phyloP scores from a whole-genome alignment of 129 eudicot species.

The Tanacetum coccineum region DNA sequence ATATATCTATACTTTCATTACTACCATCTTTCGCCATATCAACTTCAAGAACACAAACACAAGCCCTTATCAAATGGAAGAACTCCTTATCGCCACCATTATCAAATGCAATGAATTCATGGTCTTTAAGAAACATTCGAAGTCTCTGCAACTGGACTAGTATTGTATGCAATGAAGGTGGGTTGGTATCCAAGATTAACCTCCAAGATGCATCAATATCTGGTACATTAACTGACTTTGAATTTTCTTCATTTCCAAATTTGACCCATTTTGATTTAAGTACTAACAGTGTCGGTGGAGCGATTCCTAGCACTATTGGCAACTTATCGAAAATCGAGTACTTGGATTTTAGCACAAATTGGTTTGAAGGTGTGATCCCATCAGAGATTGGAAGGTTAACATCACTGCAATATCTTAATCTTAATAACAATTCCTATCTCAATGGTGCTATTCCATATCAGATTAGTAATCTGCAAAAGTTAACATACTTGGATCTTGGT shows the following conservation, averaged over 20 bases:
- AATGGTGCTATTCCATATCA: slow-evolving; percentile 57
- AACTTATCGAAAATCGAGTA: slow-evolving; percentile 44
- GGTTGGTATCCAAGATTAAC: slow-evolving; percentile 38
- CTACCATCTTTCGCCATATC: slow-evolving; percentile 31
- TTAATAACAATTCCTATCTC: slow-evolving; percentile 15
- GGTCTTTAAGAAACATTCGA: slow-evolving; percentile 50
- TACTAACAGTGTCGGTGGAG: slow-evolving; percentile 41
- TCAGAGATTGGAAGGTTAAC: slow-evolving; percentile 43
- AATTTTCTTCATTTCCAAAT: slow-evolving; percentile 49
- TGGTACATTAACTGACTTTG: slow-evolving; percentile 43
- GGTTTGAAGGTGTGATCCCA: slow-evolving; percentile 40
- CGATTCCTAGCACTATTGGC: slow-evolving; percentile 51
- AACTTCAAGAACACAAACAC: slow-evolving; percentile 53
- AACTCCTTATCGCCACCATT: slow-evolving; percentile 36
- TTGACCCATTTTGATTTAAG: slow-evolving; percentile 43
- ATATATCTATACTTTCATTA: slow-evolving; percentile 27
- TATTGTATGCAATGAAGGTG: slow-evolving; percentile 38
- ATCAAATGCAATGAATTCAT: slow-evolving; percentile 41
- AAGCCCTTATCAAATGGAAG: slow-evolving; percentile 63
- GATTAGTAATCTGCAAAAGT: slow-evolving; percentile 44
- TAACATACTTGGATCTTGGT: slow-evolving; percentile 54
- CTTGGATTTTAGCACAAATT: slow-evolving; percentile 54
- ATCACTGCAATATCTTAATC: slow-evolving; percentile 24
- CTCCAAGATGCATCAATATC: slow-evolving; percentile 30
- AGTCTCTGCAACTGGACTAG: slow-evolving; percentile 46